Percentiles rank a stretch among this genome's conserved stretches.
These are phyloP conservation scores for Chaetomium tenue DNA, from an alignment of 495 filamentous ascomycete species.

Conservation along the genomic window DNA sequence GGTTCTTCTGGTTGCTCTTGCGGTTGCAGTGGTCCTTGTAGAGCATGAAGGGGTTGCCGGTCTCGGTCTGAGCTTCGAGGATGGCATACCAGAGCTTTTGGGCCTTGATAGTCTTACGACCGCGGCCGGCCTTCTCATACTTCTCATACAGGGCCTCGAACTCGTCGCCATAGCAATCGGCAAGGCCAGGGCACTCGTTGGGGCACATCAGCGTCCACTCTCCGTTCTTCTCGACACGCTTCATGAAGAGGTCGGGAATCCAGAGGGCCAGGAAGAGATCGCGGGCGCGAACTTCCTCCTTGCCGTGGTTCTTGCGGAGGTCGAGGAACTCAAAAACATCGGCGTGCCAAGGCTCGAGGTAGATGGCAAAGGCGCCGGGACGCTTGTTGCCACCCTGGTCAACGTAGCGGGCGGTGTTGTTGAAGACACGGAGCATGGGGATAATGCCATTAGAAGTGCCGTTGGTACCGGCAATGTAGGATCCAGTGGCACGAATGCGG, in stretches of 20 bases:
- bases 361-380: slow-evolving; percentile 96
- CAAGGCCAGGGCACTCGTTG: slow-evolving; percentile 88
- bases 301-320: slow-evolving; percentile 97
- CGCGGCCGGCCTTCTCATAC: slow-evolving; percentile 87
- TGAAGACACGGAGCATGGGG: slow-evolving; percentile 97
- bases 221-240: slow-evolving; percentile 91
- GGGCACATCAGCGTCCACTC: slow-evolving; percentile 98
- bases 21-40: slow-evolving; percentile 98
- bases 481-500: slow-evolving; percentile 91
- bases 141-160: slow-evolving; percentile 93
- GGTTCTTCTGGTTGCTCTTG: slow-evolving; percentile 99
- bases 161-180: slow-evolving; percentile 95
- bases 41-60: slow-evolving; percentile 97
- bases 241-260: slow-evolving; percentile 99
- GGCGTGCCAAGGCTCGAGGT: slow-evolving; percentile 98
- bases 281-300: slow-evolving; percentile 94
- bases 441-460: slow-evolving; percentile 96
- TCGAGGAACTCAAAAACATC: slow-evolving; percentile 98
- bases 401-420: slow-evolving; percentile 97
- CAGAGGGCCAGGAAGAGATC: slow-evolving; percentile 97
- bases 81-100: slow-evolving; percentile 99
- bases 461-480: slow-evolving; percentile 96
- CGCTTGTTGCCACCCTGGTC: slow-evolving; percentile 99
- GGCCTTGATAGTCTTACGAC: slow-evolving; percentile 87
- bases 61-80: slow-evolving; percentile 96